Evolutionary conservation across 2,329 filamentous ascomycete genomes (phyloP).

Genomic region (Cryphonectria parasitica): DNA sequence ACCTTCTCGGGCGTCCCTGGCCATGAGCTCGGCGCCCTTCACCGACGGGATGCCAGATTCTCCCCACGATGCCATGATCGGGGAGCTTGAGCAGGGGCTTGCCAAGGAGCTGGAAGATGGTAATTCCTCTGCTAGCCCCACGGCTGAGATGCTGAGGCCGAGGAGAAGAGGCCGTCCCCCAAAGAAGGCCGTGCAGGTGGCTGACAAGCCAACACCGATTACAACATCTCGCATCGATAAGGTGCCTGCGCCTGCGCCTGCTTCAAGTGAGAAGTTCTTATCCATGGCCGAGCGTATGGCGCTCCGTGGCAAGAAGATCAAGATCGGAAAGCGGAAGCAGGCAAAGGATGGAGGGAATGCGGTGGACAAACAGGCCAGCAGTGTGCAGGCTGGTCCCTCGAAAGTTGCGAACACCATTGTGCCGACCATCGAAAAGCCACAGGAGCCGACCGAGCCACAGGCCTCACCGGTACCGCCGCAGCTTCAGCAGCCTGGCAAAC

Average conservation of each 20-base stretch:
- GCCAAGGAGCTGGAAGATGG: conserved; percentile 38
- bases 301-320: conserved; percentile 56
- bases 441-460: neutral
- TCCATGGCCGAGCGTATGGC: conserved; percentile 63
- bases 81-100: conserved; percentile 43
- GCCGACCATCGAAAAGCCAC: conserved; percentile 1
- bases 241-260: conserved; percentile 19
- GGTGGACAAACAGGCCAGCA: neutral
- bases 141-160: conserved; percentile 10
- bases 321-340: conserved; percentile 48
- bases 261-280: conserved; percentile 44
- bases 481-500: neutral
- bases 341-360: conserved; percentile 11
- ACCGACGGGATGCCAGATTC: conserved; percentile 27
- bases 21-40: conserved; percentile 12
- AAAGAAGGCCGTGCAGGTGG: conserved; percentile 28
- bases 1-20: conserved; percentile 30
- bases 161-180: conserved; percentile 43
- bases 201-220: neutral
- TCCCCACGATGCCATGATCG: conserved; percentile 32
- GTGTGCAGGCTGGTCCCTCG: neutral
- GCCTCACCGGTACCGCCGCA: neutral
- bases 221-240: conserved; percentile 6
- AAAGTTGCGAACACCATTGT: neutral
- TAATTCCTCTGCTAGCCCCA: conserved; percentile 1